Evolutionary conservation across 1,139 yeast species (phyloP).

Genomic region (Taphrina sp.): DNA sequence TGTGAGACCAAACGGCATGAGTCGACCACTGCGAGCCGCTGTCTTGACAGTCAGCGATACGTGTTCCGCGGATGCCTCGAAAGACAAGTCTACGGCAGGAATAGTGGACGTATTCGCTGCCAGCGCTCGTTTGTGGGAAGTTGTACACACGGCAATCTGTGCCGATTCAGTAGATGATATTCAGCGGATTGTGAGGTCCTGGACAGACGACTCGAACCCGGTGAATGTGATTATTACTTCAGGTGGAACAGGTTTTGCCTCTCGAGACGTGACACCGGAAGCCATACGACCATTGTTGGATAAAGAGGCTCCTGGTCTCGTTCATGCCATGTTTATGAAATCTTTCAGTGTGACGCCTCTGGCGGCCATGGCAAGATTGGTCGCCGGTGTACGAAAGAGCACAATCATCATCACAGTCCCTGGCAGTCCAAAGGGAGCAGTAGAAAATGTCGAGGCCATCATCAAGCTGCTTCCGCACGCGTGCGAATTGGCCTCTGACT

Average conservation of each 20-base stretch:
- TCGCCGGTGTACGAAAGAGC: constrained; percentile 48
- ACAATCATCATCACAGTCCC: constrained; percentile 51
- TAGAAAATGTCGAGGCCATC: constrained; percentile 49
- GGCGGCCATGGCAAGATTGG: constrained; percentile 52
- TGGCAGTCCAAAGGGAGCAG: constrained; percentile 53
- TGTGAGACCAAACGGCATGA: no score
- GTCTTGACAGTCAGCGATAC: constrained; percentile 27
- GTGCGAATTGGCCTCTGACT: constrained; percentile 44
- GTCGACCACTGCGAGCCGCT: constrained; percentile 6
- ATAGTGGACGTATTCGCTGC: constrained; percentile 1
- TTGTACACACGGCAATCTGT: constrained; percentile 38
- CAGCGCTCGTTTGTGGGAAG: constrained; percentile 3
- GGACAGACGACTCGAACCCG: constrained; percentile 39
- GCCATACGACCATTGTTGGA: constrained; percentile 49
- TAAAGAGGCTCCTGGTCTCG: constrained; percentile 51
- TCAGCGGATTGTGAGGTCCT: constrained; percentile 40
- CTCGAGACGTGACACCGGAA: constrained; percentile 52
- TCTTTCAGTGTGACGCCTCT: constrained; percentile 49
- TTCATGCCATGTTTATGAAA: constrained; percentile 49
- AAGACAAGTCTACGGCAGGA: constrained; percentile 17
- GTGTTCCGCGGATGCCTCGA: constrained; percentile 13
- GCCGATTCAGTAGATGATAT: constrained; percentile 46
- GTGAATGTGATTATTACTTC: constrained; percentile 45
- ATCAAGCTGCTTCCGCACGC: constrained; percentile 49
- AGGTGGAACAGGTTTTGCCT: constrained; percentile 56